A percentile compares a stretch with the other conserved stretches of the same genome.
Evolutionary conservation across 257 asterid genomes (phyloP).

Genomic region (Solanum habrochaites): DNA sequence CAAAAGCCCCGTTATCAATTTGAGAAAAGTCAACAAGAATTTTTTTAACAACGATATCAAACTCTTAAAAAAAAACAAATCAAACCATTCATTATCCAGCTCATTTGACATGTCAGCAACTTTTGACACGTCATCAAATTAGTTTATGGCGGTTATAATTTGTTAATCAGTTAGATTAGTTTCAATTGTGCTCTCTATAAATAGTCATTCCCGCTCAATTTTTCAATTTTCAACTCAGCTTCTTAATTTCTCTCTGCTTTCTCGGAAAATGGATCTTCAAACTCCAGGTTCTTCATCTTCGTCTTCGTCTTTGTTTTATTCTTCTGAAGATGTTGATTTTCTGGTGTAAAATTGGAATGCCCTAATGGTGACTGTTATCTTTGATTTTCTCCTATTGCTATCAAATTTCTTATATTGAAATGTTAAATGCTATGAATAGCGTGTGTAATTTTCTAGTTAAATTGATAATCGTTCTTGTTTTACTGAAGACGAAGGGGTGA

Average conservation of each 20-base stretch:
- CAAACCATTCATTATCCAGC: background rate
- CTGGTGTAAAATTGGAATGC: background rate
- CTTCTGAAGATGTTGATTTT: background rate
- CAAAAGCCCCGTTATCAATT: background rate
- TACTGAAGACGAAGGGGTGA: background rate
- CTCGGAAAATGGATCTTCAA: background rate
- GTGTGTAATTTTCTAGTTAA: background rate
- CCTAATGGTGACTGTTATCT: background rate
- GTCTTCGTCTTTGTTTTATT: no score
- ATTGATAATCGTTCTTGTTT: background rate
- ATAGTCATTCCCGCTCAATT: background rate
- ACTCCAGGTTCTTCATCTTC: background rate
- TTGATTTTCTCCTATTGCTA: background rate
- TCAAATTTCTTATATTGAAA: background rate
- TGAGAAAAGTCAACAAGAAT: background rate
- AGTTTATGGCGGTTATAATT: background rate
- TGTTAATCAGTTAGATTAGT: background rate
- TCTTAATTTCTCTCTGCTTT: background rate
- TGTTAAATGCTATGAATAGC: background rate
- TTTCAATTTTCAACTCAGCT: background rate
- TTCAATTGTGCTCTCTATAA: no score
- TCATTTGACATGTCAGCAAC: background rate
- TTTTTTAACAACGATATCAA: background rate
- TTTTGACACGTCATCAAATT: background rate
- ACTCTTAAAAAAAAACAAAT: background rate